These are phyloP conservation scores for Sanghuangporus weigelae DNA, from an alignment of 1,284 basidiomycete genomes.

Conservation along the genomic window DNA sequence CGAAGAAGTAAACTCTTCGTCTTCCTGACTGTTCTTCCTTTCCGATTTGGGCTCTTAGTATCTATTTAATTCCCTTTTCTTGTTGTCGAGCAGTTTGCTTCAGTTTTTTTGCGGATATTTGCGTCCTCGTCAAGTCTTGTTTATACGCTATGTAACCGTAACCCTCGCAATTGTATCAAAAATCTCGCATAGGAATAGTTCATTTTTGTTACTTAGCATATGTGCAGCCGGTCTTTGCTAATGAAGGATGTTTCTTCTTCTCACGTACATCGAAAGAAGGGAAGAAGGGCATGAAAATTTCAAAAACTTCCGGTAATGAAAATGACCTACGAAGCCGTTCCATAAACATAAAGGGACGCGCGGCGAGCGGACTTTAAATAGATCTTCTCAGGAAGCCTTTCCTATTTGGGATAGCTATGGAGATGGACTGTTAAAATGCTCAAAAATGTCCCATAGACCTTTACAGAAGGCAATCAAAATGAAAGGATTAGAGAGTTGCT, in stretches of 20 bases:
- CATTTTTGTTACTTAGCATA: not conserved
- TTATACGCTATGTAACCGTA: conserved; percentile 17
- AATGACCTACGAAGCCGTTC: not conserved
- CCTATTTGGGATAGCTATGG: not conserved
- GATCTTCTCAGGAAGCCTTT: conserved; percentile 3
- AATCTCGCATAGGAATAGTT: conserved; percentile 4
- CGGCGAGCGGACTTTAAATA: not conserved
- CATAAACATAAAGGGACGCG: not conserved
- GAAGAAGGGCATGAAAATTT: not conserved
- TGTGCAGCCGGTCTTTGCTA: not conserved
- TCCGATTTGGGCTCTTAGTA: not conserved
- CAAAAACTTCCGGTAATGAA: not conserved
- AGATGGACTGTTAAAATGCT: not conserved
- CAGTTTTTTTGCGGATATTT: not conserved
- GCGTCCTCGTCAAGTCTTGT: conserved; percentile 5
- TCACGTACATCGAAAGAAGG: not conserved
- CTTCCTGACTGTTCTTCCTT: not conserved
- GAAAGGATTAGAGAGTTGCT: not conserved
- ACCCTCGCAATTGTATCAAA: conserved; percentile 9
- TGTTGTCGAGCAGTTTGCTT: not conserved
- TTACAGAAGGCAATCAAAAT: not conserved
- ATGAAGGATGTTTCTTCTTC: not conserved
- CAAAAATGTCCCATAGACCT: not conserved
- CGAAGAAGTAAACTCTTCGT: conserved; percentile 6
- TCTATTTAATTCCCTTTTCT: not conserved